phyloP scores from a whole-genome alignment of 805 yeast genomes.

The Starmerella bombi region DNA sequence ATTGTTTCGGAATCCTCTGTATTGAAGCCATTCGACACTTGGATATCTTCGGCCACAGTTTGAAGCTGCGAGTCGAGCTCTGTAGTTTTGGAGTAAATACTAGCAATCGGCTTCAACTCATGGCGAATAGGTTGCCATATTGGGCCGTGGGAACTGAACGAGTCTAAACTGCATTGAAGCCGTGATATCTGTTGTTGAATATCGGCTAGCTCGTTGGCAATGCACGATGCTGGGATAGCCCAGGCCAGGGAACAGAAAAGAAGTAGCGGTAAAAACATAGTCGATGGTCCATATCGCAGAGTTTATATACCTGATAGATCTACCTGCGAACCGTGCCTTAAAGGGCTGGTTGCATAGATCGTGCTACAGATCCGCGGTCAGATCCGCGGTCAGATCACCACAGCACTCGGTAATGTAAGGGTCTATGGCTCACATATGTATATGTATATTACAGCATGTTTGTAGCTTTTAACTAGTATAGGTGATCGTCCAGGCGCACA shows the following conservation, averaged over 20 bases:
- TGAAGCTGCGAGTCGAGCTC: conserved; percentile 11
- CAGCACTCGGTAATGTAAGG: too few species aligned
- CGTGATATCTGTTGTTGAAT: background rate
- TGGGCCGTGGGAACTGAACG: conserved; percentile 1
- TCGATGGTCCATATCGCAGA: too few species aligned
- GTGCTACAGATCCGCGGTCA: too few species aligned
- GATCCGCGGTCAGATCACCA: too few species aligned
- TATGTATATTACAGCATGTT: too few species aligned
- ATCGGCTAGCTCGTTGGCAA: conserved; percentile 10
- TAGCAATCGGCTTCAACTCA: conserved; percentile 9
- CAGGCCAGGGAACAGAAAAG: background rate
- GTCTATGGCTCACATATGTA: too few species aligned
- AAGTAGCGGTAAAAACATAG: background rate
- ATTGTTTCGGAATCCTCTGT: conserved; percentile 7
- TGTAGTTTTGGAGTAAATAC: conserved; percentile 6
- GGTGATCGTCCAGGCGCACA: too few species aligned
- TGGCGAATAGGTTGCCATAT: background rate
- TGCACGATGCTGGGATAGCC: conserved; percentile 10
- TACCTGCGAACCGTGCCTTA: too few species aligned
- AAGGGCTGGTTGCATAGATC: too few species aligned
- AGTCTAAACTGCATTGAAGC: conserved; percentile 3
- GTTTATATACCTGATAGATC: too few species aligned
- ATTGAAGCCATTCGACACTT: conserved; percentile 11
- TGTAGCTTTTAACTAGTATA: too few species aligned
- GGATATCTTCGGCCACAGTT: conserved; percentile 15